Base-by-base conservation (phyloP, 345 rosid genomes). In the Balakata baccata region DNA sequence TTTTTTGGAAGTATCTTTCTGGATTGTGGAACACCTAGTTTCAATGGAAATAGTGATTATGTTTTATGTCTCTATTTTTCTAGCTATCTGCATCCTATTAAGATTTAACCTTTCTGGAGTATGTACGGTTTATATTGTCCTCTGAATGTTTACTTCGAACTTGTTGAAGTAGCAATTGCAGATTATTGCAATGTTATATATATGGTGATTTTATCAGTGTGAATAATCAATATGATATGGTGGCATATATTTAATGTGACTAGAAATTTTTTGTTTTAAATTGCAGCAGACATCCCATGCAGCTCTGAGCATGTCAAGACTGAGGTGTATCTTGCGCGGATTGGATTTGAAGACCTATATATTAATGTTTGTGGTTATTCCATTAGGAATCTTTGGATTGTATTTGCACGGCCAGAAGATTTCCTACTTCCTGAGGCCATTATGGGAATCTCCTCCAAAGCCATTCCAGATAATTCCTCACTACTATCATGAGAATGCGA, bases 371-470 rank as follows among this genome's bases (percentile, higher is more conserved):
- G 64, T 85, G n/a, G 73, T 71, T 64, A 29, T 85, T 68, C 94
- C 94, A 2, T 10, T 88, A 22, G 74, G 78, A 68, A 41, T 86
- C 61, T 75, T 86, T 66, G 81, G 86, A 12, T 5, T 86, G 56
- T 87, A 85, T 80, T 65, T 89, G 73, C 91, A 87, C 20, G 91
- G 94, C 43, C 94, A 86, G 80, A 89, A 89, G 71, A 66, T 89
- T 58, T 68, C 84, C 65, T 89, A 84, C 74, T 89, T 89, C 81
- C 82, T 89, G 46, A 87, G 94, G 79, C 94, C 94, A 5, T 43
- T 89, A 8, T 89, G 94, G 94, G 89, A 85, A 56, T 80, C 85
- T 74, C 89, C 94, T 37, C 94, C 91, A 5, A 86, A 84, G 85
- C 84, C 88, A 17, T 89, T 89, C 62, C 71, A 72, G 1, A 75